Conservation (phyloP, 2,329 filamentous ascomycete species). For the Venturia carpophila region DNA sequence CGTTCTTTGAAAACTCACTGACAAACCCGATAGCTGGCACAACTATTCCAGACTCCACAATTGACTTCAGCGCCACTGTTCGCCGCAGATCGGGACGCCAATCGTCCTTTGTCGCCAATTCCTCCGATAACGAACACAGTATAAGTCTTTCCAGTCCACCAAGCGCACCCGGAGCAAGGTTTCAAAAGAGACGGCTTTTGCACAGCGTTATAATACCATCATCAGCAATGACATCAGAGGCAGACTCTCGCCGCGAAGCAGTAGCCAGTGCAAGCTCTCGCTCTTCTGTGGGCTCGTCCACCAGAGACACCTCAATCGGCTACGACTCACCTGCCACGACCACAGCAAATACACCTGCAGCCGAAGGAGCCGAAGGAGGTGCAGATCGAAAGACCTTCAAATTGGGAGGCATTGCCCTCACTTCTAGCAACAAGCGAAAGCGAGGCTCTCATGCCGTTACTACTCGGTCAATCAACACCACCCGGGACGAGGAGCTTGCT, state of each 20-base stretch:
- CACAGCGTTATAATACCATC: slow-evolving; percentile 10
- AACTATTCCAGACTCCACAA: neutral
- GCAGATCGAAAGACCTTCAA: slow-evolving; percentile 21
- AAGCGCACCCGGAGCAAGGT: neutral
- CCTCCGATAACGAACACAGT: slow-evolving; percentile 9
- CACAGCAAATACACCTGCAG: slow-evolving; percentile 46
- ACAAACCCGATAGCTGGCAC: neutral
- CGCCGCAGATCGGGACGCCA: neutral
- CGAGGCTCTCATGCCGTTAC: slow-evolving; percentile 21
- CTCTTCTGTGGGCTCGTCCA: slow-evolving; percentile 20
- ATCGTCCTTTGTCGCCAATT: slow-evolving; percentile 13
- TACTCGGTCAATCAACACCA: slow-evolving; percentile 28
- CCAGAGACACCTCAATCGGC: slow-evolving; percentile 40
- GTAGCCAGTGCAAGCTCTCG: slow-evolving; percentile 13
- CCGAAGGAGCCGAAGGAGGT: slow-evolving; percentile 26
- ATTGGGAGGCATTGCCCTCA: slow-evolving; percentile 23
- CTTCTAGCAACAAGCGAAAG: slow-evolving; percentile 23
- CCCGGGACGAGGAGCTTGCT: slow-evolving; percentile 47
- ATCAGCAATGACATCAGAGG: neutral
- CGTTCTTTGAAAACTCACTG: neutral
- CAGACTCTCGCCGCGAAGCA: neutral
- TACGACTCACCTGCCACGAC: slow-evolving; percentile 58
- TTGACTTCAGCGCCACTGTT: neutral
- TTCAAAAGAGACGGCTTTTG: neutral
- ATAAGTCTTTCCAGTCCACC: neutral